Evolutionary conservation across 495 filamentous ascomycete species (phyloP).

Genomic region (Sporormia fimetaria): DNA sequence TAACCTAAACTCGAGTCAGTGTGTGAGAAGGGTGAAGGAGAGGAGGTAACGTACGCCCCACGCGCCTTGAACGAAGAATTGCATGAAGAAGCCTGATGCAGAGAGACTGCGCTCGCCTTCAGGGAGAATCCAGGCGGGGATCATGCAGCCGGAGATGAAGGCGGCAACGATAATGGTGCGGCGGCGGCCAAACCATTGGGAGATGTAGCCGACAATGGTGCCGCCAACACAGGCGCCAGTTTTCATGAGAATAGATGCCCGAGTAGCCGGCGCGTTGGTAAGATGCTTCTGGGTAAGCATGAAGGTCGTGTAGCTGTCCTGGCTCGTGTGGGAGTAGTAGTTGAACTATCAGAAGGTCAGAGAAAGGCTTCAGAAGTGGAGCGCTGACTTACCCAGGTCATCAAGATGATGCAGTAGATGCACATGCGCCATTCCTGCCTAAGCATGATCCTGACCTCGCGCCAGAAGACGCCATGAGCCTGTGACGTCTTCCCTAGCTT

Average conservation of each 20-base stretch:
- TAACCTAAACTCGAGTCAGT: too few relatives aligned
- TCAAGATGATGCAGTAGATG: slow-evolving; percentile 58
- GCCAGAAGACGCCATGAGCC: slow-evolving; percentile 45
- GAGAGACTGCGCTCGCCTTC: slow-evolving; percentile 45
- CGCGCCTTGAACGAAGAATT: slow-evolving; percentile 68
- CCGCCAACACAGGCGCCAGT: slow-evolving; percentile 63
- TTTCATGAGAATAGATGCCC: slow-evolving; percentile 65
- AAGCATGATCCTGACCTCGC: slow-evolving; percentile 51
- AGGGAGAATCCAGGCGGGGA: slow-evolving; percentile 65
- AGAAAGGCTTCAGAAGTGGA: too few relatives aligned
- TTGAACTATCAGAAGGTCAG: too few relatives aligned
- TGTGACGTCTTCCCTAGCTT: slow-evolving; percentile 39
- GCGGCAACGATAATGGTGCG: slow-evolving; percentile 51
- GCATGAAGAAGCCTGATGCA: slow-evolving; percentile 59
- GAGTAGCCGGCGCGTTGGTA: slow-evolving; percentile 45
- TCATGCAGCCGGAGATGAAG: slow-evolving; percentile 45
- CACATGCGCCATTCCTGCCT: slow-evolving; percentile 58
- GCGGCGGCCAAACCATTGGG: slow-evolving; percentile 60
- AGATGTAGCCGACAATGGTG: slow-evolving; percentile 58
- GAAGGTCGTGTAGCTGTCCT: slow-evolving; percentile 70
- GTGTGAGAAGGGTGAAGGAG: too few relatives aligned
- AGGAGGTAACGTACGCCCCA: too few relatives aligned
- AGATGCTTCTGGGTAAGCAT: slow-evolving; percentile 58
- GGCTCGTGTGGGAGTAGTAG: slow-evolving; percentile 55
- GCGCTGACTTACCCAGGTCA: slow-evolving; percentile 44